phyloP scores from a whole-genome alignment of 352 stramenopile species.

The Globisporangium cystogenes region DNA sequence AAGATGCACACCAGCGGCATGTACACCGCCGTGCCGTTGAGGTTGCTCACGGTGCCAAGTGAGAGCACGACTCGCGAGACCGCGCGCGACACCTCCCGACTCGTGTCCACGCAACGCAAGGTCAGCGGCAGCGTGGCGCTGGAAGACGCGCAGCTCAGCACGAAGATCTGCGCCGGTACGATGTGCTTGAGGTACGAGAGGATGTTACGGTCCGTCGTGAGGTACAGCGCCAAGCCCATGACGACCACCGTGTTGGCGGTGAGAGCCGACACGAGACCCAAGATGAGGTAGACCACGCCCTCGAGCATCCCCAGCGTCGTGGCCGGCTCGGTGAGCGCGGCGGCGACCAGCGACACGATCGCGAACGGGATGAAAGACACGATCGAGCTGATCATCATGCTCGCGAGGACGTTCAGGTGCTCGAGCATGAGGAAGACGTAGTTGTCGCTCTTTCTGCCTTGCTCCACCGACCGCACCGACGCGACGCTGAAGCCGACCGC shows the following conservation, averaged over 20 bases:
- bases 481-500: conserved; percentile 57
- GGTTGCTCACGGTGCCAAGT: conserved; percentile 57
- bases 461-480: conserved; percentile 45
- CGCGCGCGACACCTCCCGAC: conserved; percentile 51
- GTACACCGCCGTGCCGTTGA: conserved; percentile 71
- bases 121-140: conserved; percentile 73
- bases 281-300: conserved; percentile 45
- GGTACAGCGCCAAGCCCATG: conserved; percentile 43
- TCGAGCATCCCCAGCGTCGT: conserved; percentile 35
- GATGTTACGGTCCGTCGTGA: conserved; percentile 52
- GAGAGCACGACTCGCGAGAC: conserved; percentile 58
- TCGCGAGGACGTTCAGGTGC: conserved; percentile 58
- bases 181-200: conserved; percentile 64
- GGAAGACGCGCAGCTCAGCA: conserved; percentile 69
- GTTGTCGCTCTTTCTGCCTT: conserved; percentile 36
- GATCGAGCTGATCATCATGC: conserved; percentile 66
- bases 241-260: conserved; percentile 42
- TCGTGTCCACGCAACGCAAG: conserved; percentile 63
- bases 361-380: conserved; percentile 58
- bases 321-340: conserved; percentile 47
- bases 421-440: conserved; percentile 59
- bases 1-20: conserved; percentile 72
- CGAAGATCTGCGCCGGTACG: conserved; percentile 66
- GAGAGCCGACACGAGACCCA: conserved; percentile 21
- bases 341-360: conserved; percentile 66